Percentiles rank a stretch among this genome's conserved stretches.
phyloP scores from a whole-genome alignment of 1,284 basidiomycete species.

The Boletus sp. region DNA sequence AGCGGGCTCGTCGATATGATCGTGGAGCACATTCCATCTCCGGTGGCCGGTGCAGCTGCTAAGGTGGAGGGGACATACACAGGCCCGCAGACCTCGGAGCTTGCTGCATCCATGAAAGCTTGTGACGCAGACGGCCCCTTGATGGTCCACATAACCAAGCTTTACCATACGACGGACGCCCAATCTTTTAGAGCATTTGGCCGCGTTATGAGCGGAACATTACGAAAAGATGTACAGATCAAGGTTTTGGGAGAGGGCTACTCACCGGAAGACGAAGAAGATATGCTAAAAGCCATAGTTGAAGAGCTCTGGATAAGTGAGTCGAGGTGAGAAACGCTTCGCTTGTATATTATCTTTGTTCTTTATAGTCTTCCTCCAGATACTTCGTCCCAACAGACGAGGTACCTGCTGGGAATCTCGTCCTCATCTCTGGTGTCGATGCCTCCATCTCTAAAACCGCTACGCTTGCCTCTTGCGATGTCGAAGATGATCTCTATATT shows the following conservation, averaged over 20 bases:
- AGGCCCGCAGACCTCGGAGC: slow-evolving; percentile 80
- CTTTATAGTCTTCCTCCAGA: slow-evolving; percentile 45
- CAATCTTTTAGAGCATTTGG: slow-evolving; percentile 96
- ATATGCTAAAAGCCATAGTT: slow-evolving; percentile 88
- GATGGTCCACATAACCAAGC: slow-evolving; percentile 91
- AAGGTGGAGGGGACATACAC: slow-evolving; percentile 89
- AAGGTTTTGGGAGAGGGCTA: slow-evolving; percentile 99
- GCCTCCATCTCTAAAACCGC: slow-evolving; percentile 95
- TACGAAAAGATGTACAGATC: slow-evolving; percentile 81
- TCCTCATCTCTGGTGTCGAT: slow-evolving; percentile 92
- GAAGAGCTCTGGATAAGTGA: slow-evolving; percentile 92
- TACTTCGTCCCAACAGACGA: slow-evolving; percentile 91
- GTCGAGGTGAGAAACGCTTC: slow-evolving; percentile 63
- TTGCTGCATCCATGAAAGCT: slow-evolving; percentile 79
- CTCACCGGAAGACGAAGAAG: slow-evolving; percentile 97
- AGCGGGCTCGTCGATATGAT: slow-evolving; percentile 94
- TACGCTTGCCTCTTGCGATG: slow-evolving; percentile 76
- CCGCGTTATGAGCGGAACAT: slow-evolving; percentile 90
- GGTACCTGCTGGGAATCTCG: slow-evolving; percentile 90
- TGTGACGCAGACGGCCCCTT: slow-evolving; percentile 88
- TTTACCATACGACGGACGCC: slow-evolving; percentile 96
- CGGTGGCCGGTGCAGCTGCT: slow-evolving; percentile 64
- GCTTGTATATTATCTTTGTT: slow-evolving; percentile 8
- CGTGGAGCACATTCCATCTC: slow-evolving; percentile 87
- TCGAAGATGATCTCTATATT: slow-evolving; percentile 88